Percentiles rank a stretch among this genome's conserved stretches.
Conservation (phyloP, 1,284 basidiomycete species). For the Fomitopsis pinicola region DNA sequence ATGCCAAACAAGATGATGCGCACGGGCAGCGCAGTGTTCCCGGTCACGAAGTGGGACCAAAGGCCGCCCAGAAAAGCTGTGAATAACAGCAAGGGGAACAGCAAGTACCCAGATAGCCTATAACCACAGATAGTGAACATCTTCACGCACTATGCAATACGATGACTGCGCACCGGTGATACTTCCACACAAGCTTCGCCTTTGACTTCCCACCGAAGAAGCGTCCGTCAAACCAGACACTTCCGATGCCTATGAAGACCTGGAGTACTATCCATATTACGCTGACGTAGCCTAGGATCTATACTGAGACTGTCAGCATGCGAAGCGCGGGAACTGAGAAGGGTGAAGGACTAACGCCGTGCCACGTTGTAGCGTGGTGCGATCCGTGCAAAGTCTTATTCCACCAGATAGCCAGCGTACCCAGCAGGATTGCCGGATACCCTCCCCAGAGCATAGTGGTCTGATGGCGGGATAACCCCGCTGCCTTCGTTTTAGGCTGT, state of each 20-base stretch:
- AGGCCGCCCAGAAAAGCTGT: conserved; percentile 61
- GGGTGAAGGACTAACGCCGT: conserved; percentile 45
- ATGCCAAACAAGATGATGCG: conserved; percentile 50
- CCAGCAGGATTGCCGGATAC: conserved; percentile 49
- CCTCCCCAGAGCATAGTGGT: conserved; percentile 48
- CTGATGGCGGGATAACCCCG: conserved; percentile 63
- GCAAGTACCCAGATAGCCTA: conserved; percentile 62
- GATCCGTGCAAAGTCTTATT: conserved; percentile 47
- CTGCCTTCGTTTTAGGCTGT: conserved; percentile 55
- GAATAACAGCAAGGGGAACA: conserved; percentile 51
- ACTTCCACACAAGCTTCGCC: conserved; percentile 73
- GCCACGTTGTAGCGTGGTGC: conserved; percentile 62
- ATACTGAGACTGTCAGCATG: conserved; percentile 1
- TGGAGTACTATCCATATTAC: conserved; percentile 55
- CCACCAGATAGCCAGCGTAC: conserved; percentile 48
- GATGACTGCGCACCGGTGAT: conserved; percentile 49
- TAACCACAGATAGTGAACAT: background rate
- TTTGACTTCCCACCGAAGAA: conserved; percentile 61
- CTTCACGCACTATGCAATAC: background rate
- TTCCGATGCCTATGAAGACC: conserved; percentile 53
- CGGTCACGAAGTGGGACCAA: conserved; percentile 53
- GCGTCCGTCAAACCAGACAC: conserved; percentile 64
- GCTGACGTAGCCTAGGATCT: conserved; percentile 55
- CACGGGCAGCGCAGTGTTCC: conserved; percentile 33
- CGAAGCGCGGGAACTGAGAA: background rate